A percentile compares a stretch with the other conserved stretches of the same genome.
These are phyloP conservation scores for Picea glauca DNA, from an alignment of 75 land plant species.

Conservation along the genomic window DNA sequence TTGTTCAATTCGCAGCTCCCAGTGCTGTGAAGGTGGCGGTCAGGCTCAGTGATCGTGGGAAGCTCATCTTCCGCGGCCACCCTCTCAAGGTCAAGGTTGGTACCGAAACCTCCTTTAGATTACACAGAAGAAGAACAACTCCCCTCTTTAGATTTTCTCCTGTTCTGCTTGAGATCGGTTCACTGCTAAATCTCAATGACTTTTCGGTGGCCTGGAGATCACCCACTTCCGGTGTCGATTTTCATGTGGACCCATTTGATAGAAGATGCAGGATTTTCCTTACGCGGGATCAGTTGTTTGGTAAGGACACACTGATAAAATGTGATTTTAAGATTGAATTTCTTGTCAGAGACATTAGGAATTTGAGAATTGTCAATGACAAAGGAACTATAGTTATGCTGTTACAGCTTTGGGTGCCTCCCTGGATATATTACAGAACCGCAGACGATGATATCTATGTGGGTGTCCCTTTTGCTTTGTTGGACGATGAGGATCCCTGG, in stretches of 20 bases:
- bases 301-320: slow-evolving; percentile 29
- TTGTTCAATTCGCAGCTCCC: slow-evolving; percentile 75
- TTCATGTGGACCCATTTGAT: slow-evolving; percentile 63
- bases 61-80: slow-evolving; percentile 20
- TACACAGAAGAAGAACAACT: slow-evolving; percentile 30
- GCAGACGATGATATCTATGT: slow-evolving; percentile 80
- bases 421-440: slow-evolving; percentile 66
- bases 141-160: slow-evolving; percentile 39
- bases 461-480: slow-evolving; percentile 43
- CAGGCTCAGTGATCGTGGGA: slow-evolving; percentile 34
- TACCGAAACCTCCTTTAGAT: slow-evolving; percentile 29
- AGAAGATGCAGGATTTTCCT: slow-evolving; percentile 44
- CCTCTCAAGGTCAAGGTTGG: slow-evolving; percentile 40
- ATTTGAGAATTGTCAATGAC: slow-evolving; percentile 36
- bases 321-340: slow-evolving; percentile 80
- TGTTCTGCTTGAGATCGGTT: slow-evolving; percentile 62
- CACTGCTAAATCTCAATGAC: slow-evolving; percentile 38
- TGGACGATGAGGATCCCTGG: slow-evolving; percentile 97
- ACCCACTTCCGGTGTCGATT: slow-evolving; percentile 50
- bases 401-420: slow-evolving; percentile 62
- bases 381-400: slow-evolving; percentile 31
- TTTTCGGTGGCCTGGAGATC: slow-evolving; percentile 63
- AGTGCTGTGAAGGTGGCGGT: slow-evolving; percentile 39
- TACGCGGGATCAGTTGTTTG: slow-evolving; percentile 42
- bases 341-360: slow-evolving; percentile 46